Percentiles rank a stretch among this genome's conserved stretches.
Conservation (phyloP, 352 stramenopile genomes). For the Pythium insidiosum region DNA sequence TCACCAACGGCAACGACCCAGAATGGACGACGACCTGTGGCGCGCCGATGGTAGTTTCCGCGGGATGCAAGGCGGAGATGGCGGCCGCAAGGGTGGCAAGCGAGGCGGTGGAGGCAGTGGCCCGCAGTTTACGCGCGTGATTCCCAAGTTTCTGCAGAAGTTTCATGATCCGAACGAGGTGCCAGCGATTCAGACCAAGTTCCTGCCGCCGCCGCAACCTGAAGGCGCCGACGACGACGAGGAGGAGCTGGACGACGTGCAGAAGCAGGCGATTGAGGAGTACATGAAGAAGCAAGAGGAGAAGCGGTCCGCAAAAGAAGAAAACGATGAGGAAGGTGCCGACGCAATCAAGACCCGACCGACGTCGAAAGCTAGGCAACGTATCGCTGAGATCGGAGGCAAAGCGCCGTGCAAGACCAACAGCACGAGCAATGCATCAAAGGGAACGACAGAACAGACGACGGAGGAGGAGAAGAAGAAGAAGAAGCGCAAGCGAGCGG, state of each 20-base stretch:
- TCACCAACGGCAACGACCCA: too few relatives aligned
- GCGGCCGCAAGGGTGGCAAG: slow-evolving; percentile 12
- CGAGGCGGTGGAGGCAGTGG: slow-evolving; percentile 23
- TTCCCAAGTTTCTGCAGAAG: slow-evolving; percentile 80
- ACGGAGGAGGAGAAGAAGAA: slow-evolving; percentile 6
- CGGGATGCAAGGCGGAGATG: slow-evolving; percentile 21
- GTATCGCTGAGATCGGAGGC: too few relatives aligned
- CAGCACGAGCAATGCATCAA: too few relatives aligned
- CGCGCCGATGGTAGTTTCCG: slow-evolving; percentile 66
- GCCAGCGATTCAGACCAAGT: slow-evolving; percentile 63
- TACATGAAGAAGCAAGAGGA: slow-evolving; percentile 51
- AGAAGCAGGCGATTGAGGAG: slow-evolving; percentile 65
- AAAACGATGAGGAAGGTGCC: slow-evolving; percentile 6
- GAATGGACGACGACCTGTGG: slow-evolving; percentile 76
- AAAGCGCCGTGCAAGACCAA: too few relatives aligned
- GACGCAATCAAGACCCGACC: too few relatives aligned
- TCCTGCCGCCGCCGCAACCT: slow-evolving; percentile 30
- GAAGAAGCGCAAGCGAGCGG: slow-evolving; percentile 62
- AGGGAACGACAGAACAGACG: slow-evolving; percentile 1
- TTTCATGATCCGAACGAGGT: slow-evolving; percentile 35
- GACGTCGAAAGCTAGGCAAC: too few relatives aligned
- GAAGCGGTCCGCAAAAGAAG: slow-evolving; percentile 26
- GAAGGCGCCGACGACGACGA: slow-evolving; percentile 41
- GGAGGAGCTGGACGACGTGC: slow-evolving; percentile 70
- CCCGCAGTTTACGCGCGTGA: slow-evolving; percentile 73